Base-by-base conservation (phyloP, 345 rosid species). In the Boechera stricta region DNA sequence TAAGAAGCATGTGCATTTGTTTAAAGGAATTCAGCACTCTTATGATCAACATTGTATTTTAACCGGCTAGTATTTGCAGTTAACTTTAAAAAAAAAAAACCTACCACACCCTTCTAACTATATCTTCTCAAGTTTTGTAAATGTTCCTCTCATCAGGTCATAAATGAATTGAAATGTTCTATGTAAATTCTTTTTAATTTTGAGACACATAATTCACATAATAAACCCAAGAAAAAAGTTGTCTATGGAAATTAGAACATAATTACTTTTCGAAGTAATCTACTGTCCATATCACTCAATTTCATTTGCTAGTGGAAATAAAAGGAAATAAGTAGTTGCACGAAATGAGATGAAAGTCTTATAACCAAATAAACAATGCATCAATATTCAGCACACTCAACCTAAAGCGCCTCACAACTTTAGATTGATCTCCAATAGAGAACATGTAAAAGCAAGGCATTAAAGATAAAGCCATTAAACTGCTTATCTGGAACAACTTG, bases 331-430 rank as follows among this genome's bases (percentile, higher is more conserved):
- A 18, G 28, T 12, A 41, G 56, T 54, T 51, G 56, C 56, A 45
- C 28, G 3, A 42, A 31, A 64, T 53, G 45, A 39, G 45, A 73
- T 2, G 21, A 52, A 52, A 52, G 55, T 45, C 6, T 41, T 29
- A 64, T 53, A 53, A 60, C 51, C 24, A 6, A 52, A 15, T 44
- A 53, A 55, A 42, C 12, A 74, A 58, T 67, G 70, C 71, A 55
- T 75, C 51, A 49, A 73, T 29, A 63, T 28, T 47, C 52, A 73
- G 29, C n/a, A 47, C 48, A n/a, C 21, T 15, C 60, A 72, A 35
- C 49, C 58, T 54, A 55, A 18, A 41, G 63, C 42, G 12, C 52
- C 21, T 38, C 10, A n/a, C 21, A 49, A 31, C 10, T 45, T 45
- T 45, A 45, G 18, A 45, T 13, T 33, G 53, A 48, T 45, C 35